These are phyloP conservation scores for Penicillium ucsense DNA, from an alignment of 495 filamentous ascomycete genomes.

Conservation along the genomic window DNA sequence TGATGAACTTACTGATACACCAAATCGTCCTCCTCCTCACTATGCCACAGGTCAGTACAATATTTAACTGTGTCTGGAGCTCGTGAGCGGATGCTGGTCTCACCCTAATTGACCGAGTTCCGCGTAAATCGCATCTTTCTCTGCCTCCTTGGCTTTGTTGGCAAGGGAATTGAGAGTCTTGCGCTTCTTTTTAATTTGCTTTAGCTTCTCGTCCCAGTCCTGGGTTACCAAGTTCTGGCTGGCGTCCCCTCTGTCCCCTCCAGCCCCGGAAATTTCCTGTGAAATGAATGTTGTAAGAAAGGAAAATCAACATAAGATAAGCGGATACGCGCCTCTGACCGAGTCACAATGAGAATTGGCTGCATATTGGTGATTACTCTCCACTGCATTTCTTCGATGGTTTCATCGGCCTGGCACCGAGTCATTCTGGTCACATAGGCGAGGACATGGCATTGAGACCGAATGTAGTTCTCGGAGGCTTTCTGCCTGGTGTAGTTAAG, in stretches of 20 bases:
- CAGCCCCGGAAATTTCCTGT: neutral
- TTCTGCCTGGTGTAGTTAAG: slow-evolving; percentile 19
- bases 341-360: slow-evolving; percentile 13
- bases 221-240: neutral
- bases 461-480: slow-evolving; percentile 19
- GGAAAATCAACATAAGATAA: slow-evolving; percentile 4
- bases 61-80: no score
- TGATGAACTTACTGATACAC: slow-evolving; percentile 6
- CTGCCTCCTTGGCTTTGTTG: neutral
- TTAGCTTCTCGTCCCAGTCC: neutral
- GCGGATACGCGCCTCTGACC: slow-evolving; percentile 12
- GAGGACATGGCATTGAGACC: slow-evolving; percentile 17
- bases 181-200: slow-evolving; percentile 3
- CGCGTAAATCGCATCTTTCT: neutral
- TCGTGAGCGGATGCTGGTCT: no score
- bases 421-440: slow-evolving; percentile 17
- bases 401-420: slow-evolving; percentile 11
- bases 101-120: no score
- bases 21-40: neutral
- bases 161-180: neutral
- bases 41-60: neutral
- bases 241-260: neutral
- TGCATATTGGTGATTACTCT: neutral
- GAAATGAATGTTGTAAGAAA: slow-evolving; percentile 10
- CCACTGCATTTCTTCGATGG: slow-evolving; percentile 2